phyloP scores from a whole-genome alignment of 2,329 filamentous ascomycete species.

The Dactylellina leptospora region DNA sequence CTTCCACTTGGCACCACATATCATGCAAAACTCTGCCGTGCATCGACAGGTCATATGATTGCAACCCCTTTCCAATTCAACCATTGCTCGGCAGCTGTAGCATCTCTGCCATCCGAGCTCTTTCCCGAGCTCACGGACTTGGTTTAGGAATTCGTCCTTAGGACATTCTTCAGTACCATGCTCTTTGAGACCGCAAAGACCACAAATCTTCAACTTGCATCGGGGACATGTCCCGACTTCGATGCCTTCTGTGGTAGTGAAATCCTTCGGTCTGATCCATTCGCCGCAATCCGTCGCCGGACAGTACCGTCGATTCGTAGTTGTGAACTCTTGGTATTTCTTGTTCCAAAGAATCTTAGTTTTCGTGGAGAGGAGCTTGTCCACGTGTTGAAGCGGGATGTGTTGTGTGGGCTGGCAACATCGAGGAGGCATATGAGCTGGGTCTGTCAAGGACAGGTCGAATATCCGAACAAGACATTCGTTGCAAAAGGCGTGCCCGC shows the following conservation, averaged over 20 bases:
- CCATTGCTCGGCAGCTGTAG: slow-evolving; percentile 55
- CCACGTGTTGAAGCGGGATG: slow-evolving; percentile 79
- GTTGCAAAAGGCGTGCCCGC: slow-evolving; percentile 83
- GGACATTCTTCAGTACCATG: slow-evolving; percentile 75
- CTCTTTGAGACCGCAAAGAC: slow-evolving; percentile 76
- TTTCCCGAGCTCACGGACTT: slow-evolving; percentile 60
- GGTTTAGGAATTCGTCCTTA: slow-evolving; percentile 72
- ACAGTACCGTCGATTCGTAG: slow-evolving; percentile 79
- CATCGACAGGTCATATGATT: slow-evolving; percentile 57
- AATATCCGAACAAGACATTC: slow-evolving; percentile 78
- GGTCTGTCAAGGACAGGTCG: slow-evolving; percentile 77
- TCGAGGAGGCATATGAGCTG: slow-evolving; percentile 82
- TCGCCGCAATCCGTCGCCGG: slow-evolving; percentile 76
- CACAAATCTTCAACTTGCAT: slow-evolving; percentile 79
- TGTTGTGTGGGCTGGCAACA: slow-evolving; percentile 75
- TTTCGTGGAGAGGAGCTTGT: slow-evolving; percentile 69
- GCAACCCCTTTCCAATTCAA: slow-evolving; percentile 56
- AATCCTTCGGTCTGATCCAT: slow-evolving; percentile 78
- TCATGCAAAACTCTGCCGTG: slow-evolving; percentile 49
- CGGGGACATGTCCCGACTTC: slow-evolving; percentile 70
- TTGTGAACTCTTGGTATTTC: slow-evolving; percentile 79
- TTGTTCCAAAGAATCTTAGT: slow-evolving; percentile 73
- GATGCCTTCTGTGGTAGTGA: slow-evolving; percentile 59
- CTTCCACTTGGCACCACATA: slow-evolving; percentile 50
- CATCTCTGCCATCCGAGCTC: slow-evolving; percentile 57